A percentile compares a stretch with the other conserved stretches of the same genome.
These are phyloP conservation scores for Scenedesmus sp. DNA, from an alignment of 163 green algal genomes.

Conservation along the genomic window DNA sequence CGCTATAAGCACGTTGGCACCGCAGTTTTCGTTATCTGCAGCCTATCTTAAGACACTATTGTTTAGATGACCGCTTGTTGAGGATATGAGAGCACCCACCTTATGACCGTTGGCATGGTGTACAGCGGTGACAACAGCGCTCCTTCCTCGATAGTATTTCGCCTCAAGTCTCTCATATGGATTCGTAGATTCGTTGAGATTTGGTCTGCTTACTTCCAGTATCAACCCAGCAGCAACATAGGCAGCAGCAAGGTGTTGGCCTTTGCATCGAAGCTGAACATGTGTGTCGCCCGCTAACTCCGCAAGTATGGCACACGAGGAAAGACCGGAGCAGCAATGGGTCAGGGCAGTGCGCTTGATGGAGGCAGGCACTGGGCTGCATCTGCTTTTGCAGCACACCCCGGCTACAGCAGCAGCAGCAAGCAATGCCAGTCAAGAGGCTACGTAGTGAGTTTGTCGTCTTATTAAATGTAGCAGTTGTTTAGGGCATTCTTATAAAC, in stretches of 20 bases:
- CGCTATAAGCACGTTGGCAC: too few relatives aligned
- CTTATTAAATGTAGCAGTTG: background rate
- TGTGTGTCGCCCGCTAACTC: background rate
- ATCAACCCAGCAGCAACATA: background rate
- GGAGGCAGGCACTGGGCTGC: background rate
- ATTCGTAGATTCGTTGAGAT: too few relatives aligned
- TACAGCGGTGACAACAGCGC: background rate
- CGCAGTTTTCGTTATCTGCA: too few relatives aligned
- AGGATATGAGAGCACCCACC: too few relatives aligned
- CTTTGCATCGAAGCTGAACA: background rate
- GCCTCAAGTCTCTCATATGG: too few relatives aligned
- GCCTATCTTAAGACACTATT: too few relatives aligned
- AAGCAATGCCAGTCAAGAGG: background rate
- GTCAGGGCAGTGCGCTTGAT: background rate
- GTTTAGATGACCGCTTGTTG: too few relatives aligned
- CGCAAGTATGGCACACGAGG: background rate
- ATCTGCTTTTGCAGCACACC: background rate
- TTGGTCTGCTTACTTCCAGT: background rate
- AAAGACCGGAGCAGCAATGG: background rate
- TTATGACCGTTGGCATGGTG: background rate
- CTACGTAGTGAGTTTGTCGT: background rate
- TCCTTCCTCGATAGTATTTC: background rate
- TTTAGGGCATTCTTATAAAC: background rate
- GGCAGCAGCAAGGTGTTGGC: background rate
- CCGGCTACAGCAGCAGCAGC: background rate